phyloP scores from a whole-genome alignment of 78 protist genomes.

The Planoprotostelium fungivorum region DNA sequence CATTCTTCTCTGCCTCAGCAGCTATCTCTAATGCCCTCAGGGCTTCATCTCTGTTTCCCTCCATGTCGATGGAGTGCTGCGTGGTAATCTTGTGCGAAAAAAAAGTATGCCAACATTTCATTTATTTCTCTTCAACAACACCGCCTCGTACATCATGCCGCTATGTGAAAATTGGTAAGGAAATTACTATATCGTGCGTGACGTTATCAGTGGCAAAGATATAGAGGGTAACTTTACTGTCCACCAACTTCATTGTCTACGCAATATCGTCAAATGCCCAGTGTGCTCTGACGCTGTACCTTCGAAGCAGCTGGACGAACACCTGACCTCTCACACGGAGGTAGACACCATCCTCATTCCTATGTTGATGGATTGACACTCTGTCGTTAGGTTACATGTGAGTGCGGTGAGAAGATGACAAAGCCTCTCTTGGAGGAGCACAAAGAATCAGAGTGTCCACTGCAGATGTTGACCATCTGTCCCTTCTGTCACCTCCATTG shows the following conservation, averaged over 20 bases:
- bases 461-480: background rate
- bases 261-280: background rate
- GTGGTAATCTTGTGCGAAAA: no score
- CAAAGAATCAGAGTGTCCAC: background rate
- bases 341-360: background rate
- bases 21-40: slow-evolving; percentile 55
- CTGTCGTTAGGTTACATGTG: background rate
- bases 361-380: background rate
- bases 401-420: background rate
- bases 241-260: background rate
- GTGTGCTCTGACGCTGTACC: background rate
- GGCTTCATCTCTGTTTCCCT: slow-evolving; percentile 58
- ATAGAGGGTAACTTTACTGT: background rate
- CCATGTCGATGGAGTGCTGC: no score
- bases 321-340: background rate
- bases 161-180: no score
- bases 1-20: background rate
- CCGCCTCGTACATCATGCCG: no score
- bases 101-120: no score
- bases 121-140: no score
- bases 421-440: background rate
- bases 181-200: no score
- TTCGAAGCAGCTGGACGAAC: background rate
- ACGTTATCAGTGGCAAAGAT: no score
- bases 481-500: background rate